Percentiles rank a stretch among this genome's conserved stretches.
Evolutionary conservation across 1,284 basidiomycete genomes (phyloP).

Genomic region (Phlebopus sp.): DNA sequence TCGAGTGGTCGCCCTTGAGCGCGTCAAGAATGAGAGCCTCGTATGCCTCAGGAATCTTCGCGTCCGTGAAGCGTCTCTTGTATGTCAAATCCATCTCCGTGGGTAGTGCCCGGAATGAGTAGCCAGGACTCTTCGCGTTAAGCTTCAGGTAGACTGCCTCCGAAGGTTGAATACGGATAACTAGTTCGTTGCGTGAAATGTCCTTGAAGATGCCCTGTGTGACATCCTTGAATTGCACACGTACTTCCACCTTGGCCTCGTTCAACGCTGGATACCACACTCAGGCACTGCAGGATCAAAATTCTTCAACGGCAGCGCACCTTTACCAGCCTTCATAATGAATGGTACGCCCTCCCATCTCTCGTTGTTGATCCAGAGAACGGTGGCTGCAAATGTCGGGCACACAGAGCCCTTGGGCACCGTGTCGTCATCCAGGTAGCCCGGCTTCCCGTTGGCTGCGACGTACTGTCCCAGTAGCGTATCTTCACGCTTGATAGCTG

Average conservation of each 20-base stretch:
- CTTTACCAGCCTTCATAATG: constrained; percentile 96
- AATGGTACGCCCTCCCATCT: constrained; percentile 98
- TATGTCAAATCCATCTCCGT: constrained; percentile 97
- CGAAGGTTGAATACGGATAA: constrained; percentile 91
- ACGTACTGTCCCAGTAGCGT: constrained; percentile 92
- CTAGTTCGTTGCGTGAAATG: constrained; percentile 91
- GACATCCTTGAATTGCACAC: constrained; percentile 95
- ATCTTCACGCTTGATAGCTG: constrained; percentile 74
- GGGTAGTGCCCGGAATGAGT: constrained; percentile 85
- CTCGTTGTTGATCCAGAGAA: constrained; percentile 89
- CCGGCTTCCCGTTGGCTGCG: constrained; percentile 84
- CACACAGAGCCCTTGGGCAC: constrained; percentile 90
- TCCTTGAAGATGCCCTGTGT: constrained; percentile 95
- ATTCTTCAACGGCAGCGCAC: constrained; percentile 40
- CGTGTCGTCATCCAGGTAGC: constrained; percentile 94
- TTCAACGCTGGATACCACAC: constrained; percentile 66
- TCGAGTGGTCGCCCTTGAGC: constrained; percentile 85
- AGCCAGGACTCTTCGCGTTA: constrained; percentile 90
- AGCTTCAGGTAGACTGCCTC: constrained; percentile 95
- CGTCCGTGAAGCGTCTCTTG: constrained; percentile 87
- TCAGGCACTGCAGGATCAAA: constrained; percentile 9
- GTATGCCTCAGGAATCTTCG: constrained; percentile 92
- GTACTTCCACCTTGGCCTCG: constrained; percentile 95
- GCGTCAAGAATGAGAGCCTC: constrained; percentile 90
- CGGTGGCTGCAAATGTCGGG: constrained; percentile 89